Conservation (phyloP, 2,329 filamentous ascomycete species). For the Biscogniauxia mediterranea region DNA sequence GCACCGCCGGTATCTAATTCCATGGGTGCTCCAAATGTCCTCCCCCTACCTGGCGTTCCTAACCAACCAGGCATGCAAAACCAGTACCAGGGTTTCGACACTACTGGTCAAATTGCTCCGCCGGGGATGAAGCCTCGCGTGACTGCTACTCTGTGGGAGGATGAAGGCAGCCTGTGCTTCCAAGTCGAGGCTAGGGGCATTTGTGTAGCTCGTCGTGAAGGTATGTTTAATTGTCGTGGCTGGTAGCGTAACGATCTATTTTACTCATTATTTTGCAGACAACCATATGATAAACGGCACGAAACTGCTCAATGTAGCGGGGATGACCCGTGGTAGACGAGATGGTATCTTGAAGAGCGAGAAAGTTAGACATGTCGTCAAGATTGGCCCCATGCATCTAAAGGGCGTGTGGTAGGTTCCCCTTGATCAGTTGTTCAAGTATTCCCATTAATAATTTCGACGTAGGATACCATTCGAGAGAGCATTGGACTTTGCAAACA, state of each 20-base stretch:
- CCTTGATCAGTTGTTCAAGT: constrained; percentile 33
- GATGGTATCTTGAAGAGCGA: constrained; percentile 98
- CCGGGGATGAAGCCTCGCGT: constrained; percentile 95
- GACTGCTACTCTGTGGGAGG: constrained; percentile 96
- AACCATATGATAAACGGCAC: constrained; percentile 99
- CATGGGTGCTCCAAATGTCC: constrained; percentile 64
- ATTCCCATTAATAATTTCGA: constrained; percentile 9
- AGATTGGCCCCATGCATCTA: constrained; percentile 98
- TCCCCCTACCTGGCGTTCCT: constrained; percentile 64
- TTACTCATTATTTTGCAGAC: constrained; percentile 51
- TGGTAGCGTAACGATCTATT: neutral
- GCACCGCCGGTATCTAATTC: constrained; percentile 67
- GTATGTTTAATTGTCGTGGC: constrained; percentile 42
- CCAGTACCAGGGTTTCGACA: constrained; percentile 66
- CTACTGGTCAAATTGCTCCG: constrained; percentile 87
- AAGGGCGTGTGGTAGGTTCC: constrained; percentile 83
- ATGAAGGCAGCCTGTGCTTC: constrained; percentile 95
- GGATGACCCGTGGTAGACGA: constrained; percentile 93
- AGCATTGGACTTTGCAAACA: constrained; percentile 97
- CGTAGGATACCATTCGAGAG: constrained; percentile 94
- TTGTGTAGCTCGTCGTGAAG: constrained; percentile 91
- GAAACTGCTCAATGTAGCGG: constrained; percentile 92
- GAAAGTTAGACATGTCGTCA: constrained; percentile 94
- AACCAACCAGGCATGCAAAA: constrained; percentile 52
- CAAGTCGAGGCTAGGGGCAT: constrained; percentile 96